Conservation (phyloP, 108 stramenopile species). For the Nannochloropsis granulata region DNA sequence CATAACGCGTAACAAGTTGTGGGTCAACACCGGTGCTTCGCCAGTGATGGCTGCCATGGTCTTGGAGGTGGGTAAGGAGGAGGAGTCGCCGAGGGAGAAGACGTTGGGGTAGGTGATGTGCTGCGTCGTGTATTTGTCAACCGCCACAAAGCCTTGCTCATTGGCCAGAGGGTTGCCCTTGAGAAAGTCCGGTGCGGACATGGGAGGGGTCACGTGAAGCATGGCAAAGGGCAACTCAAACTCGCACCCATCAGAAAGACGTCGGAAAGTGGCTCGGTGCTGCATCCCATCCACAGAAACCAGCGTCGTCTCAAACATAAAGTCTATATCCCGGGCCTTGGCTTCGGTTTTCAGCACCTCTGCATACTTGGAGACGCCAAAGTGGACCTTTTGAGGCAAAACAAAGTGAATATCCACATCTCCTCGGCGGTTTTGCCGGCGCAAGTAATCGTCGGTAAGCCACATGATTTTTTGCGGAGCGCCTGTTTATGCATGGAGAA, state of each 20-base stretch:
- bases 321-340: constrained; percentile 15
- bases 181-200: constrained; percentile 23
- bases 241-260: not conserved
- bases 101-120: constrained; percentile 29
- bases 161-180: constrained; percentile 12
- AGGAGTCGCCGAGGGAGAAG: constrained; percentile 36
- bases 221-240: constrained; percentile 19
- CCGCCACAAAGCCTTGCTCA: constrained; percentile 29
- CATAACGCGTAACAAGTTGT: constrained; percentile 27
- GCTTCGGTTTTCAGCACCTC: constrained; percentile 22
- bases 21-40: constrained; percentile 33
- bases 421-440: constrained; percentile 10
- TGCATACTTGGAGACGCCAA: constrained; percentile 31
- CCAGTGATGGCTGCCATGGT: constrained; percentile 35
- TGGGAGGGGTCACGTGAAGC: constrained; percentile 38
- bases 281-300: constrained; percentile 18
- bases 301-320: constrained; percentile 8
- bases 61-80: constrained; percentile 35
- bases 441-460: constrained; percentile 25
- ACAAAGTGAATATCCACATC: constrained; percentile 10
- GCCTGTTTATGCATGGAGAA: not conserved
- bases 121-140: constrained; percentile 32
- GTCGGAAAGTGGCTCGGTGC: constrained; percentile 29
- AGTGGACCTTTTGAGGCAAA: constrained; percentile 14
- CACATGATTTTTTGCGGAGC: constrained; percentile 47